These are phyloP conservation scores for Cerrena zonata DNA, from an alignment of 1,284 basidiomycete species.

Conservation along the genomic window DNA sequence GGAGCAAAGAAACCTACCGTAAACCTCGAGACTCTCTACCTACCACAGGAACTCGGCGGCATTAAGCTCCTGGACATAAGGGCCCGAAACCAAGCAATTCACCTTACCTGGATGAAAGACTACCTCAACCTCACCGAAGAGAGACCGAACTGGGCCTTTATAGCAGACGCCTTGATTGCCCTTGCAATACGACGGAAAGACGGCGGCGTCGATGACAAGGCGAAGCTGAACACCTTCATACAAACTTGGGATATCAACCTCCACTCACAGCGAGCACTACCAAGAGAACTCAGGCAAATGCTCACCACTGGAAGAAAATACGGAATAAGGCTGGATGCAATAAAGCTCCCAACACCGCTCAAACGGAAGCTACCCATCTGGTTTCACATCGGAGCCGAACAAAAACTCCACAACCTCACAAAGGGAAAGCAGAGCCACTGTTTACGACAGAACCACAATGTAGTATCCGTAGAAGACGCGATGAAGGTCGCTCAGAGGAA, in stretches of 20 bases:
- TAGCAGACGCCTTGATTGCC: conserved; percentile 16
- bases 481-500: background rate
- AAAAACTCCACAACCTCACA: no score
- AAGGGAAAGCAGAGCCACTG: conserved; percentile 8
- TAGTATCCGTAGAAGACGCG: background rate
- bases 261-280: background rate
- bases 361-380: conserved; percentile 18
- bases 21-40: conserved; percentile 8
- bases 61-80: conserved; percentile 18
- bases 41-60: conserved; percentile 14
- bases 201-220: background rate
- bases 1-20: background rate
- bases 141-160: conserved; percentile 20
- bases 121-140: conserved; percentile 12
- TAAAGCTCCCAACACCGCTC: conserved; percentile 8
- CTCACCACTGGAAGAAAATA: conserved; percentile 8
- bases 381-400: no score
- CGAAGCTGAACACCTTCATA: conserved; percentile 10
- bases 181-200: background rate
- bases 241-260: conserved; percentile 15
- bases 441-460: background rate
- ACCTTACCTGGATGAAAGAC: conserved; percentile 19
- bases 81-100: conserved; percentile 23
- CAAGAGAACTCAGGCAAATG: conserved; percentile 5
- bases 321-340: conserved; percentile 7